phyloP scores from a whole-genome alignment of 805 yeast genomes.

The Candida ortonii region DNA sequence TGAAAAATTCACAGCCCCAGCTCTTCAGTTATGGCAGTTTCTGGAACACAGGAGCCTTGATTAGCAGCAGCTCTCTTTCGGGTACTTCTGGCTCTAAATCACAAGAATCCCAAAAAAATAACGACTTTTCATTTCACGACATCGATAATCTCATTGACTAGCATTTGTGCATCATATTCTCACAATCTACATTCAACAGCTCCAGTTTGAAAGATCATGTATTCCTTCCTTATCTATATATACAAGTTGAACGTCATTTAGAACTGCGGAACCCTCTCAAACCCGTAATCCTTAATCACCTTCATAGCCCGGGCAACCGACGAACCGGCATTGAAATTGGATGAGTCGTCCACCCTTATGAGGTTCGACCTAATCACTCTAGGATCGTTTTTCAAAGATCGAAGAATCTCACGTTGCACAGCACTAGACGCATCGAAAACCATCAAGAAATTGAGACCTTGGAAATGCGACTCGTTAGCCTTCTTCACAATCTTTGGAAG shows the following conservation, averaged over 20 bases:
- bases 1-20: no score
- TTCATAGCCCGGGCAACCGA: conserved; percentile 48
- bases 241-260: conserved; percentile 1
- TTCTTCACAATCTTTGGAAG: conserved; percentile 80
- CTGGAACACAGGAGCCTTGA: no score
- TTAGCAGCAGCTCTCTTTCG: no score
- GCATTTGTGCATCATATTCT: not conserved
- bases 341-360: conserved; percentile 56
- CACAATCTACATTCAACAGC: not conserved
- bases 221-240: conserved; percentile 1
- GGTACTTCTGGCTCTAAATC: no score
- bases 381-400: conserved; percentile 83
- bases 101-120: not conserved
- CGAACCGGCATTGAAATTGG: conserved; percentile 52
- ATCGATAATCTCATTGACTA: conserved; percentile 23
- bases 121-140: conserved; percentile 17
- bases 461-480: conserved; percentile 85
- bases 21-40: no score
- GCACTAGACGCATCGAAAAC: conserved; percentile 82
- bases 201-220: not conserved
- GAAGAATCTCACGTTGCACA: conserved; percentile 79
- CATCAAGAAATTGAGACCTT: conserved; percentile 85
- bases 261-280: conserved; percentile 14
- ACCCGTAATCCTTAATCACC: conserved; percentile 22
- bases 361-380: conserved; percentile 80